Evolutionary conservation across 2,329 filamentous ascomycete genomes (phyloP).

Genomic region (Grosmannia penicillata): DNA sequence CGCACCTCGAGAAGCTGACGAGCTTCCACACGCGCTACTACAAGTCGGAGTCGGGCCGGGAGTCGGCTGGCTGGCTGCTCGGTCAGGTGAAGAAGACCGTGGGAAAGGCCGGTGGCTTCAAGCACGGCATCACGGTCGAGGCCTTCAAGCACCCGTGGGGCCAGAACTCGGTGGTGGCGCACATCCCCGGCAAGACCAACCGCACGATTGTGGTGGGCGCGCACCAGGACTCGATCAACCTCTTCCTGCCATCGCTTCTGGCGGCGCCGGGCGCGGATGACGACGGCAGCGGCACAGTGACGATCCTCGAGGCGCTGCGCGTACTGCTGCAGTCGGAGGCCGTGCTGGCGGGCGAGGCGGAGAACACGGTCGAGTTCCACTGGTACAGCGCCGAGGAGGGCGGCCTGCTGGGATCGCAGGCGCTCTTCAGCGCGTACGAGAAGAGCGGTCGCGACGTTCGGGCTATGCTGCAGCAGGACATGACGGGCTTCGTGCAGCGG

Average conservation of each 20-base stretch:
- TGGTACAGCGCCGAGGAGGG: constrained; percentile 91
- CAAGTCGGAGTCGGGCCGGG: constrained; percentile 57
- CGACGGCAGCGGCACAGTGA: constrained; percentile 84
- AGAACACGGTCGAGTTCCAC: constrained; percentile 90
- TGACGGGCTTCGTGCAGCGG: constrained; percentile 80
- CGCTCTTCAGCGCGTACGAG: constrained; percentile 73
- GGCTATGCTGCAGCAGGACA: constrained; percentile 97
- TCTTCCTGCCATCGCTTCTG: constrained; percentile 72
- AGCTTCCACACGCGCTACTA: constrained; percentile 74
- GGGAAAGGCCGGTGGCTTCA: constrained; percentile 51
- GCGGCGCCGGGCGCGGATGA: constrained; percentile 90
- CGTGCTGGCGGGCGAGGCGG: constrained; percentile 53
- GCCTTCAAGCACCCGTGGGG: constrained; percentile 75
- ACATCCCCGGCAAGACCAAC: constrained; percentile 72
- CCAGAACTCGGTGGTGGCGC: constrained; percentile 82
- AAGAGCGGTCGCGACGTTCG: constrained; percentile 61
- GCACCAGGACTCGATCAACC: constrained; percentile 90
- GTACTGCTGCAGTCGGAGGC: constrained; percentile 61
- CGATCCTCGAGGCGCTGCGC: constrained; percentile 81
- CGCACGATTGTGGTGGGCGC: constrained; percentile 81
- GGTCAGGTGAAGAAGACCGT: constrained; percentile 60
- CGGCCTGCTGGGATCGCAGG: constrained; percentile 75
- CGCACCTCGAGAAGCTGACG: constrained; percentile 64
- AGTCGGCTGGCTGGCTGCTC: constrained; percentile 82
- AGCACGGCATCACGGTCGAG: constrained; percentile 51